Percentiles rank a stretch among this genome's conserved stretches.
These are phyloP conservation scores for Suillus americanus DNA, from an alignment of 768 basidiomycete genomes.

Conservation along the genomic window DNA sequence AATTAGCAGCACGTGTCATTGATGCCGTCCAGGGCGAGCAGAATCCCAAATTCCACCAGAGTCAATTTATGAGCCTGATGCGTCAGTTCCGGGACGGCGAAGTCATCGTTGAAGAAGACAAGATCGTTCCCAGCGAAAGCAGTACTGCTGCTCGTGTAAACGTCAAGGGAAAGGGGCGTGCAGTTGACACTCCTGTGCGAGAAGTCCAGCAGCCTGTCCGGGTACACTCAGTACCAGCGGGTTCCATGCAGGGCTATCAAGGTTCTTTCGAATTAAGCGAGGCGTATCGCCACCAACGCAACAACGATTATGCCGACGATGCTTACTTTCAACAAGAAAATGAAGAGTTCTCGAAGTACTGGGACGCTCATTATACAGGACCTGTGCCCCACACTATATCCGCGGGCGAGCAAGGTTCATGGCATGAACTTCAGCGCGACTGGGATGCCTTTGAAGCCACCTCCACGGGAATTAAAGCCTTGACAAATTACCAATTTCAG, in stretches of 20 bases:
- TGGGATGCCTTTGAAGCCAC: constrained; percentile 87
- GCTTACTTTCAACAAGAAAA: constrained; percentile 75
- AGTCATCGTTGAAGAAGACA: constrained; percentile 74
- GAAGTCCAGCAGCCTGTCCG: constrained; percentile 3
- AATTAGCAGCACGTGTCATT: constrained; percentile 75
- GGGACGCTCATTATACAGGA: constrained; percentile 44
- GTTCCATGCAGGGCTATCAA: constrained; percentile 16
- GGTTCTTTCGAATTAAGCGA: constrained; percentile 18
- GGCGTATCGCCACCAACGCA: constrained; percentile 20
- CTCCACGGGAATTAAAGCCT: constrained; percentile 55
- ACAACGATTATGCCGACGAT: constrained; percentile 47
- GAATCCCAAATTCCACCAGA: constrained; percentile 84
- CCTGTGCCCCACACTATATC: constrained; percentile 11
- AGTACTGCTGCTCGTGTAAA: constrained; percentile 31
- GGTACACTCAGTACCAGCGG: constrained; percentile 6
- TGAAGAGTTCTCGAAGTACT: constrained; percentile 61
- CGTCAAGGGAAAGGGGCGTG: constrained; percentile 72
- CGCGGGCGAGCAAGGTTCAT: constrained; percentile 37
- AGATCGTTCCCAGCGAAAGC: constrained; percentile 60
- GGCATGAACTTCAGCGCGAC: constrained; percentile 69
- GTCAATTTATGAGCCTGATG: constrained; percentile 86
- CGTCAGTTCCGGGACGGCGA: constrained; percentile 77
- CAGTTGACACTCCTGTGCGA: constrained; percentile 20
- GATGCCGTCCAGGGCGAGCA: constrained; percentile 72
- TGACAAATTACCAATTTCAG: constrained; percentile 70